phyloP scores from a whole-genome alignment of 305 asterid genomes.

The Andrographis paniculata region DNA sequence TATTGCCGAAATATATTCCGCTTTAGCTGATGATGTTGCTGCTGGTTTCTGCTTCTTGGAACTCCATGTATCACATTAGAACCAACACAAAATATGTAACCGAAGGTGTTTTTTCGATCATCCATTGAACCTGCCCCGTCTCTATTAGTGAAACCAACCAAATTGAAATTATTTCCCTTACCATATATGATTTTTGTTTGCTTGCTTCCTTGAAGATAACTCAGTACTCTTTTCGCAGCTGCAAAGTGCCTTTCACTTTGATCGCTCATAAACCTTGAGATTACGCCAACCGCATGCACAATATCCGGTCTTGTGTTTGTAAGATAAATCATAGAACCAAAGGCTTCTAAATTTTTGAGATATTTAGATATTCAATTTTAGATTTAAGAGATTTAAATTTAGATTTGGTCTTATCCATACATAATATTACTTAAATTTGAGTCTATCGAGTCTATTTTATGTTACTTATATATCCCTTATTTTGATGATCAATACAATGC shows the following conservation, averaged over 20 bases:
- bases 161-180: neutral
- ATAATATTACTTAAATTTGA: too few species aligned
- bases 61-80: conserved; percentile 1
- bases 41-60: neutral
- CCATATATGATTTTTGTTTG: neutral
- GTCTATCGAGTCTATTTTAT: too few species aligned
- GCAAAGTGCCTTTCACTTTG: conserved; percentile 4
- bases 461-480: too few species aligned
- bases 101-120: conserved; percentile 3
- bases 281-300: neutral
- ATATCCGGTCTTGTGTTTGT: conserved; percentile 9
- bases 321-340: conserved; percentile 7
- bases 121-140: neutral
- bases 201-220: neutral
- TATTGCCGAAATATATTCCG: neutral
- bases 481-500: too few species aligned
- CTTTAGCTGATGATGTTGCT: neutral
- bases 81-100: conserved; percentile 4
- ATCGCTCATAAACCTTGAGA: conserved; percentile 8
- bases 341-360: too few species aligned
- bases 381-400: too few species aligned
- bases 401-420: too few species aligned
- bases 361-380: too few species aligned
- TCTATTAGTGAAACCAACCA: conserved; percentile 4
- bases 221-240: neutral